These are phyloP conservation scores for Cenchrus americanus DNA, from an alignment of 176 grass and related monocot species.

Conservation along the genomic window DNA sequence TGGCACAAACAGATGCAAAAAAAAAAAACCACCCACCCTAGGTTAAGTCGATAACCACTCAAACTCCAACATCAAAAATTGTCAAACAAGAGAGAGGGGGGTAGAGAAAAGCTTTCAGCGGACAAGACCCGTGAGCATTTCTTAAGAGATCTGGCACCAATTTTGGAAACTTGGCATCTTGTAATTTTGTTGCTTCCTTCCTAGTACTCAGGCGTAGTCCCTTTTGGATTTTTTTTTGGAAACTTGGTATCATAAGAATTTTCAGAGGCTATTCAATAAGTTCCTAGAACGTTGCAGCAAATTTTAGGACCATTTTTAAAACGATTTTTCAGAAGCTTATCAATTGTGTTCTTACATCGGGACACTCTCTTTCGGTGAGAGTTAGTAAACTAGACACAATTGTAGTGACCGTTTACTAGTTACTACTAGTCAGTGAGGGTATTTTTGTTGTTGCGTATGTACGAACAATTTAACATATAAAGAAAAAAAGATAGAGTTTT, in stretches of 20 bases:
- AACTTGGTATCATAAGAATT: not conserved
- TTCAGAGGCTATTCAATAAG: not conserved
- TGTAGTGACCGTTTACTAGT: not conserved
- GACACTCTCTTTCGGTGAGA: too few relatives aligned
- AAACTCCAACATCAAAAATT: not conserved
- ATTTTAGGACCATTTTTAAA: not conserved
- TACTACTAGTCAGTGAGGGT: not conserved
- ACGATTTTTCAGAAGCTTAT: not conserved
- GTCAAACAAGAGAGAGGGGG: not conserved
- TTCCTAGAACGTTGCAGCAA: not conserved
- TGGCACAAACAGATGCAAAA: conserved; percentile 31
- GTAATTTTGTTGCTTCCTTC: too few relatives aligned
- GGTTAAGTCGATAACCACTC: conserved; percentile 13
- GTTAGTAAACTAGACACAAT: not conserved
- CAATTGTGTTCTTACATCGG: too few relatives aligned
- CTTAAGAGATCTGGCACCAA: not conserved
- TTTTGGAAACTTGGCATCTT: too few relatives aligned
- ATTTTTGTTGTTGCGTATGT: not conserved
- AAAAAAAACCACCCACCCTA: not conserved
- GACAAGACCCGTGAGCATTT: not conserved
- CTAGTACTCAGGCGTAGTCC: too few relatives aligned
- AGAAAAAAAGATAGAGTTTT: not conserved
- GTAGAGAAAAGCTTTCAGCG: not conserved
- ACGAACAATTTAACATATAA: not conserved
- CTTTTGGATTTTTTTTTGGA: too few relatives aligned